Evolutionary conservation across 139 green algal genomes (phyloP).

Genomic region (Closterium sp.): DNA sequence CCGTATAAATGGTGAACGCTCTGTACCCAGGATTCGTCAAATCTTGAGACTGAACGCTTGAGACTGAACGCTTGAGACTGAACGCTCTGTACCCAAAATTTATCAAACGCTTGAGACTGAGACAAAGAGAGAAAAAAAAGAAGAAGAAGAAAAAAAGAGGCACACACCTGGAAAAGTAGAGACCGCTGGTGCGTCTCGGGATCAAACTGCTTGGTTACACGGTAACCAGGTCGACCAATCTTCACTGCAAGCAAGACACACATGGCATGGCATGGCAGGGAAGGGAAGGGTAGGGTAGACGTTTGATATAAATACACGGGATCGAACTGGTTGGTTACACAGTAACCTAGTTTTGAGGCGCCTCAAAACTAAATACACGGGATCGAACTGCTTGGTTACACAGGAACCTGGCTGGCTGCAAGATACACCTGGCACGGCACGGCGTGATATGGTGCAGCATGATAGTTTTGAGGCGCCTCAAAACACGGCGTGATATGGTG

Average conservation of each 20-base stretch:
- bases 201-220: constrained; percentile 98
- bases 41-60: too few species aligned
- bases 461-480: too few species aligned
- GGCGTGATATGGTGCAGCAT: background rate
- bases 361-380: too few species aligned
- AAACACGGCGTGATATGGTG: background rate
- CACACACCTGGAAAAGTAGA: constrained; percentile 90
- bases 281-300: background rate
- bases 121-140: background rate
- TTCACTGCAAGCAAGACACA: constrained; percentile 65
- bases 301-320: background rate
- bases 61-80: too few species aligned
- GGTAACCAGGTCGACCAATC: constrained; percentile 95
- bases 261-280: background rate
- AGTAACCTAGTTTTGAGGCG: too few species aligned
- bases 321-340: background rate
- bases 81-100: too few species aligned
- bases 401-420: background rate
- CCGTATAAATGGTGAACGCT: too few species aligned
- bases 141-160: background rate
- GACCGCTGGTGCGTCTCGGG: constrained; percentile 68
- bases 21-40: too few species aligned
- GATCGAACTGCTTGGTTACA: too few species aligned
- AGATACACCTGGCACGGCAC: background rate
- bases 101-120: background rate